Evolutionary conservation across 1,284 basidiomycete genomes (phyloP), one percentile per base, ranked within the genome.

Genomic region (Peniophora sp.): DNA sequence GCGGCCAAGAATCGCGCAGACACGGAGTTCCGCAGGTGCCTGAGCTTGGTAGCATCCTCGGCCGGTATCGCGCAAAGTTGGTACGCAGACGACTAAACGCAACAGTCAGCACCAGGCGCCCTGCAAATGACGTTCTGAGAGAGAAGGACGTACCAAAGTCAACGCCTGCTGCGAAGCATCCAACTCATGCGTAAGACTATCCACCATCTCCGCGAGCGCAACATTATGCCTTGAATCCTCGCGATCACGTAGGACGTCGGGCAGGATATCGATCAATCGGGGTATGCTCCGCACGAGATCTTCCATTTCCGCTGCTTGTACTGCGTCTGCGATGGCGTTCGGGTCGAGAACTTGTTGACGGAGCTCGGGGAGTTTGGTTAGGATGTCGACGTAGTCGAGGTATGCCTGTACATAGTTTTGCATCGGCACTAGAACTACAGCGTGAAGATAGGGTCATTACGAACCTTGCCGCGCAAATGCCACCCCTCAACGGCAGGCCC

Each of bases 381-480:
- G 74, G n/a, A 78, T 76, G 50, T 81, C 71, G 1, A 72, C 78
- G 50, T 89, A 90, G 59, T 90, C 85, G 50, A 89, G 63, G 64
- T 85, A 79, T 2, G 77, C 69, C 88, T 89, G 27, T 32, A 6
- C 27, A n/a, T n/a, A n/a, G n/a, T n/a, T n/a, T n/a, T n/a, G n/a
- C n/a, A n/a, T n/a, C n/a, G n/a, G n/a, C n/a, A n/a, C n/a, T n/a
- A n/a, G n/a, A n/a, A n/a, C n/a, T n/a, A n/a, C n/a, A n/a, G n/a
- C n/a, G n/a, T n/a, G n/a, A n/a, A n/a, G n/a, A n/a, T n/a, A 56
- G 53, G 49, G 11, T 36, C 24, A 14, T 45, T 51, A 17, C 71
- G 45, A 56, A 88, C 89, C 76, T 92, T 87, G 53, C 92, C 92
- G 45, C 85, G 81, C 43, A 81, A 75, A 60, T 83, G 75, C 90